phyloP scores from a whole-genome alignment of 306 rosid species.

The Cicer yamashitae region DNA sequence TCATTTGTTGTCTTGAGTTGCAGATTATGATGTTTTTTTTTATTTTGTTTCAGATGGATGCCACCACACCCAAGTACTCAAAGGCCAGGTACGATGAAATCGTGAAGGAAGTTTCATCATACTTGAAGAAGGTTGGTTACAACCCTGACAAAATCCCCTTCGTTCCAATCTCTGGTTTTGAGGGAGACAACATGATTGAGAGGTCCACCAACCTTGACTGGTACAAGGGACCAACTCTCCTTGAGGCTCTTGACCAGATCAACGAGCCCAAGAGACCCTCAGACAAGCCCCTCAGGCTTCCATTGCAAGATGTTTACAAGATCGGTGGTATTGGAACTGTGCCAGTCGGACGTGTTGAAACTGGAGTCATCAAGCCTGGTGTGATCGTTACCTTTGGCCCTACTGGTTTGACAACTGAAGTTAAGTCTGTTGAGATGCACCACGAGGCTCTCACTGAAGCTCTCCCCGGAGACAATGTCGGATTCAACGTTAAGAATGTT shows the following conservation, averaged over 20 bases:
- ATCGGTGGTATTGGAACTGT: slow-evolving; percentile 59
- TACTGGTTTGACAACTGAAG: slow-evolving; percentile 54
- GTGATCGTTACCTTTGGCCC: slow-evolving; percentile 53
- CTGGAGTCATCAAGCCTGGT: slow-evolving; percentile 49
- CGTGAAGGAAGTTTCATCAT: slow-evolving; percentile 55
- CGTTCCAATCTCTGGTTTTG: slow-evolving; percentile 65
- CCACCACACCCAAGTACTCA: slow-evolving; percentile 65
- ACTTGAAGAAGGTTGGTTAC: slow-evolving; percentile 77
- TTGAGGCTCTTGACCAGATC: slow-evolving; percentile 55
- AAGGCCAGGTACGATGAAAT: slow-evolving; percentile 63
- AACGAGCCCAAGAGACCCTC: slow-evolving; percentile 53
- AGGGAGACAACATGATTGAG: slow-evolving; percentile 58
- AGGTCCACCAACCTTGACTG: slow-evolving; percentile 63
- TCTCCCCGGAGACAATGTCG: slow-evolving; percentile 55
- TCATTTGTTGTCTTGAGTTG: background rate
- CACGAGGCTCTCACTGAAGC: slow-evolving; percentile 51
- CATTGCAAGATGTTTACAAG: slow-evolving; percentile 57
- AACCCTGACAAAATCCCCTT: slow-evolving; percentile 62
- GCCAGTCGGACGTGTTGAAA: slow-evolving; percentile 55
- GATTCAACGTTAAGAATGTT: slow-evolving; percentile 53
- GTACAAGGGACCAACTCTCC: slow-evolving; percentile 62
- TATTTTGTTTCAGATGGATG: slow-evolving; percentile 51
- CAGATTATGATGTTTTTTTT: background rate
- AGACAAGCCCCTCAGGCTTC: slow-evolving; percentile 56
- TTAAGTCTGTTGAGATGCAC: slow-evolving; percentile 60